phyloP scores from a whole-genome alignment of 345 rosid species.

The Streptanthus diversifolius region DNA sequence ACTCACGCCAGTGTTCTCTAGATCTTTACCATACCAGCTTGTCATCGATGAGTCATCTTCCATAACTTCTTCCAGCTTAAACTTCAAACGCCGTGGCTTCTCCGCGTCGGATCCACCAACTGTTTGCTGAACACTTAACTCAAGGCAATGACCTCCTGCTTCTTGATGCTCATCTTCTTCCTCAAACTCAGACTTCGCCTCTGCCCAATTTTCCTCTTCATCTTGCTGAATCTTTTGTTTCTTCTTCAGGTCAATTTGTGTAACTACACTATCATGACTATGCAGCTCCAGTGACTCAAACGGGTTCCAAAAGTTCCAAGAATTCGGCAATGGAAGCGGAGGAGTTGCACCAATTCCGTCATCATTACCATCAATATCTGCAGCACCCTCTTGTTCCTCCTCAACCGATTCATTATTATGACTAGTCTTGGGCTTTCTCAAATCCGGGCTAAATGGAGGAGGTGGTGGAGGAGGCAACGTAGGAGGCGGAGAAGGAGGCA shows the following conservation, averaged over 20 bases:
- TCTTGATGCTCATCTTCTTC: conserved; percentile 52
- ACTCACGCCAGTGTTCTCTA: conserved; percentile 38
- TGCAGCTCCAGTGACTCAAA: conserved; percentile 35
- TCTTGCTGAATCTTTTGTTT: conserved; percentile 36
- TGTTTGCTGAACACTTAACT: conserved; percentile 9
- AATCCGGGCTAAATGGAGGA: conserved; percentile 60
- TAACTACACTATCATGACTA: conserved; percentile 28
- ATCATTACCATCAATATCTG: conserved; percentile 38
- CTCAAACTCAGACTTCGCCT: conserved; percentile 65
- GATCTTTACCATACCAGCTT: conserved; percentile 54
- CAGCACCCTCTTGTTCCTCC: conserved; percentile 37
- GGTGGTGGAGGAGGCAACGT: conserved; percentile 70
- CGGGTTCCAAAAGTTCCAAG: conserved; percentile 59
- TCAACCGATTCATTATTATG: conserved; percentile 28
- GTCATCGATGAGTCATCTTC: conserved; percentile 55
- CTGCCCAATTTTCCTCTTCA: conserved; percentile 69
- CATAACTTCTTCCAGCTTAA: conserved; percentile 36
- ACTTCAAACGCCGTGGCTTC: conserved; percentile 37
- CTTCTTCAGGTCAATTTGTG: conserved; percentile 31
- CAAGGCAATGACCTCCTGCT: conserved; percentile 26
- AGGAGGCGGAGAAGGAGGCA: conserved; percentile 88
- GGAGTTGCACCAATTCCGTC: conserved; percentile 38
- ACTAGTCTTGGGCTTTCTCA: conserved; percentile 32
- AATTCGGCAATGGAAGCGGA: conserved; percentile 41
- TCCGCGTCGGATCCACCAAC: conserved; percentile 26